Percentiles rank a stretch among this genome's conserved stretches.
Evolutionary conservation across 345 rosid species (phyloP).

Genomic region (Erucastrum elatum): DNA sequence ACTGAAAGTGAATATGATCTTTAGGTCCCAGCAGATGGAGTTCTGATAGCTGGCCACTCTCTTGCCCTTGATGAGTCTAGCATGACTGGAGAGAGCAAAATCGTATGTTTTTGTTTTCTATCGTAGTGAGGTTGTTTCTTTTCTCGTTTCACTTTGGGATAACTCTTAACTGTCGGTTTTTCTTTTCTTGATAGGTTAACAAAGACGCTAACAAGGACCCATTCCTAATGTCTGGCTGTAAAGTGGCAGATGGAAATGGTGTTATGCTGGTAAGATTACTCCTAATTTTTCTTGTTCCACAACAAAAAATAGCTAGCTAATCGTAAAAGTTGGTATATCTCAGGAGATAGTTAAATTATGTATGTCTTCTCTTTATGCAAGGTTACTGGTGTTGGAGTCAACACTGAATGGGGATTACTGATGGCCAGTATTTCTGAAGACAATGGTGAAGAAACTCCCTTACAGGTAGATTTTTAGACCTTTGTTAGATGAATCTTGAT

Average conservation of each 20-base stretch:
- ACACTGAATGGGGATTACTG: conserved; percentile 98
- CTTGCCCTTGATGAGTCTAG: conserved; percentile 97
- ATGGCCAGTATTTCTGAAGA: conserved; percentile 99
- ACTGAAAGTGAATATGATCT: not conserved
- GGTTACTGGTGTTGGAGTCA: conserved; percentile 93
- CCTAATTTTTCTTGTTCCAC: not conserved
- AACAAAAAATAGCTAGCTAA: not conserved
- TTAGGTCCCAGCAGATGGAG: conserved; percentile 99
- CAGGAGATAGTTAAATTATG: not conserved
- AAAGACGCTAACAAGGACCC: conserved; percentile 77
- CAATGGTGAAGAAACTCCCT: conserved; percentile 95
- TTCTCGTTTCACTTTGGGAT: not conserved
- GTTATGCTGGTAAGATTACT: conserved; percentile 68
- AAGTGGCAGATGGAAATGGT: conserved; percentile 97
- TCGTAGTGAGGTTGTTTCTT: not conserved
- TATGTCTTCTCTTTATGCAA: conserved; percentile 33
- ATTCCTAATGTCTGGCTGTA: conserved; percentile 97
- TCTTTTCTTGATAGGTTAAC: conserved; percentile 57
- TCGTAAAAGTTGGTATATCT: not conserved
- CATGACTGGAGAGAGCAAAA: conserved; percentile 99
- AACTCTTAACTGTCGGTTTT: not conserved
- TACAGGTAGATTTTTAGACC: conserved; percentile 59
- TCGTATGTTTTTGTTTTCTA: conserved; percentile 45
- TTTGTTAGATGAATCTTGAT: not conserved
- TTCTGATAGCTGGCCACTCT: conserved; percentile 76